Evolutionary conservation across 179 eudicot species (phyloP).

Genomic region (Vitellaria paradoxa): DNA sequence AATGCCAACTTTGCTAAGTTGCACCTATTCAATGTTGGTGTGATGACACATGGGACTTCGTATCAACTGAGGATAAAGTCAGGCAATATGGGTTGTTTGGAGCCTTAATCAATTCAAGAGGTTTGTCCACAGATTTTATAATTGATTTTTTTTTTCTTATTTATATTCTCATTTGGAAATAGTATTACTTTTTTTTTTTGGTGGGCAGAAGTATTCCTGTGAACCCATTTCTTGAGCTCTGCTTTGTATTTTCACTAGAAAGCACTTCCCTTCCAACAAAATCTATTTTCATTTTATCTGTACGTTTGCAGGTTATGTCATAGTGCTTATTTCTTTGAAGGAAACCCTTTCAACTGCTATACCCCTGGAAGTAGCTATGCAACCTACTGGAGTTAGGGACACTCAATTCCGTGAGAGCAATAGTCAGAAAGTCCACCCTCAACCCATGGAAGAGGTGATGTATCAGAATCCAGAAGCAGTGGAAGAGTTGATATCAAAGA

Average conservation of each 20-base stretch:
- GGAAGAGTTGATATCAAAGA: conserved; percentile 68
- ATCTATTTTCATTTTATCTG: not conserved
- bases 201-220: not conserved
- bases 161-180: not conserved
- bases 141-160: conserved; percentile 1
- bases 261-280: not conserved
- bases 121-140: not conserved
- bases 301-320: conserved; percentile 26
- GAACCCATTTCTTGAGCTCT: not conserved
- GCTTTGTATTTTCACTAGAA: not conserved
- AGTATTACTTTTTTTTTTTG: not conserved
- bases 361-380: conserved; percentile 70
- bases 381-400: conserved; percentile 79
- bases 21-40: not conserved
- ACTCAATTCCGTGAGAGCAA: conserved; percentile 81
- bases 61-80: not conserved
- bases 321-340: conserved; percentile 17
- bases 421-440: conserved; percentile 97
- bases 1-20: not conserved
- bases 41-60: not conserved
- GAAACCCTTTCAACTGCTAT: conserved; percentile 23
- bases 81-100: not conserved
- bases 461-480: conserved; percentile 80
- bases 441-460: conserved; percentile 68
- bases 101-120: not conserved